Evolutionary conservation across 306 rosid species (phyloP).

Genomic region (Boehmeria nivea): DNA sequence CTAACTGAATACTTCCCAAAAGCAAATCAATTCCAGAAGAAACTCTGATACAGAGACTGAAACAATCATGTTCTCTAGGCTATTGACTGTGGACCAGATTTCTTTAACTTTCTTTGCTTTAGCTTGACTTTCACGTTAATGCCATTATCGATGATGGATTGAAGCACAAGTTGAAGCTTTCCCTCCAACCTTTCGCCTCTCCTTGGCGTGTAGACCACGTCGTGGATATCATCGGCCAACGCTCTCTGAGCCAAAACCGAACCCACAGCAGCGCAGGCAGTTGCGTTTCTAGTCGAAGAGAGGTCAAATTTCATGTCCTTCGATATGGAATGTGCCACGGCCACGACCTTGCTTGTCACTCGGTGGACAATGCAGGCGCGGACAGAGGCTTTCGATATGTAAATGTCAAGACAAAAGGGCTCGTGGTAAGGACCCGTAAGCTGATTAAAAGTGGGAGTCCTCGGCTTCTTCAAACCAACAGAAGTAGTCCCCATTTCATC

Average conservation of each 20-base stretch:
- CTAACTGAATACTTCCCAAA: background rate
- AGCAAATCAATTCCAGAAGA: background rate
- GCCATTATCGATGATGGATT: slow-evolving; percentile 48
- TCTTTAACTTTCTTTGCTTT: slow-evolving; percentile 52
- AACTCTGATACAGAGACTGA: background rate
- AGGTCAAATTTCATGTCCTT: slow-evolving; percentile 77
- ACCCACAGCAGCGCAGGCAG: slow-evolving; percentile 85
- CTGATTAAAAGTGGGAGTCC: slow-evolving; percentile 69
- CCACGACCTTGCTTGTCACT: slow-evolving; percentile 74
- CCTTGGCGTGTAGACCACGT: slow-evolving; percentile 72
- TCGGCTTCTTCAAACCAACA: slow-evolving; percentile 45
- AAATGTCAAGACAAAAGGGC: slow-evolving; percentile 87
- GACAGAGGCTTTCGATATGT: slow-evolving; percentile 75
- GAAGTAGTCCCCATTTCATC: slow-evolving; percentile 20
- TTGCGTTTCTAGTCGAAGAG: slow-evolving; percentile 55
- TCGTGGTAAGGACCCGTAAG: slow-evolving; percentile 78
- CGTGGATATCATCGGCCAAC: slow-evolving; percentile 79
- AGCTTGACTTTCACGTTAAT: slow-evolving; percentile 60
- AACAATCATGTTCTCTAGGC: background rate
- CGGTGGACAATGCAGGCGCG: slow-evolving; percentile 82
- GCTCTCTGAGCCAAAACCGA: slow-evolving; percentile 78
- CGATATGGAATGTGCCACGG: slow-evolving; percentile 83
- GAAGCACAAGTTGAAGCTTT: slow-evolving; percentile 52
- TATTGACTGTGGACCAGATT: slow-evolving; percentile 18
- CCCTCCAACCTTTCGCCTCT: slow-evolving; percentile 76